phyloP scores from a whole-genome alignment of 2,329 filamentous ascomycete species.

The Lecanosticta acicola region DNA sequence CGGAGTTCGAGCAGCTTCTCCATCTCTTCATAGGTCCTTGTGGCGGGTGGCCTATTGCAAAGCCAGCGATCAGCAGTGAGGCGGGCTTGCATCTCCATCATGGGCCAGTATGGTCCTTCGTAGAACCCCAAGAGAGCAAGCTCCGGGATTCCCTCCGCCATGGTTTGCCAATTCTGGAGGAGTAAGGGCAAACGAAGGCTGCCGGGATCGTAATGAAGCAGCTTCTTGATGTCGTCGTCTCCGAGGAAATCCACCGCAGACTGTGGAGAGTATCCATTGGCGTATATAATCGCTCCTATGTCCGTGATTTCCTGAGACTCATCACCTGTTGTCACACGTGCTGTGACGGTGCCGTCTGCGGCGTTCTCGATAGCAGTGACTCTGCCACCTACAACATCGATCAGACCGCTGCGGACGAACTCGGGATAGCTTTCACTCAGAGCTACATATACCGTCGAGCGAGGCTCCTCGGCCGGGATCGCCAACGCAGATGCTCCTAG shows the following conservation, averaged over 20 bases:
- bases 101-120: slow-evolving; percentile 76
- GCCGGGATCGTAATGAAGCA: slow-evolving; percentile 52
- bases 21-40: slow-evolving; percentile 35
- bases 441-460: slow-evolving; percentile 45
- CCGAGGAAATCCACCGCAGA: slow-evolving; percentile 59
- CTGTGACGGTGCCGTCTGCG: slow-evolving; percentile 8
- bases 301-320: slow-evolving; percentile 40
- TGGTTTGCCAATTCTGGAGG: slow-evolving; percentile 49
- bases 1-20: slow-evolving; percentile 49
- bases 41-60: slow-evolving; percentile 29
- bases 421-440: slow-evolving; percentile 68
- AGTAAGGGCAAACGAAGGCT: slow-evolving; percentile 57
- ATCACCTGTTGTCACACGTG: slow-evolving; percentile 4
- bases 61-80: slow-evolving; percentile 59
- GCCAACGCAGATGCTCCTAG: slow-evolving; percentile 23
- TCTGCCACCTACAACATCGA: slow-evolving; percentile 37
- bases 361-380: slow-evolving; percentile 23
- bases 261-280: slow-evolving; percentile 67
- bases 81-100: slow-evolving; percentile 80
- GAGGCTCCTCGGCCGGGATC: slow-evolving; percentile 14
- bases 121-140: slow-evolving; percentile 81
- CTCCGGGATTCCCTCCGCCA: slow-evolving; percentile 51
- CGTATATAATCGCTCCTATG: slow-evolving; percentile 63
- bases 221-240: slow-evolving; percentile 49
- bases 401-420: slow-evolving; percentile 60